Evolutionary conservation across 2,329 filamentous ascomycete genomes (phyloP).

Genomic region (Trichoderma lentiforme): DNA sequence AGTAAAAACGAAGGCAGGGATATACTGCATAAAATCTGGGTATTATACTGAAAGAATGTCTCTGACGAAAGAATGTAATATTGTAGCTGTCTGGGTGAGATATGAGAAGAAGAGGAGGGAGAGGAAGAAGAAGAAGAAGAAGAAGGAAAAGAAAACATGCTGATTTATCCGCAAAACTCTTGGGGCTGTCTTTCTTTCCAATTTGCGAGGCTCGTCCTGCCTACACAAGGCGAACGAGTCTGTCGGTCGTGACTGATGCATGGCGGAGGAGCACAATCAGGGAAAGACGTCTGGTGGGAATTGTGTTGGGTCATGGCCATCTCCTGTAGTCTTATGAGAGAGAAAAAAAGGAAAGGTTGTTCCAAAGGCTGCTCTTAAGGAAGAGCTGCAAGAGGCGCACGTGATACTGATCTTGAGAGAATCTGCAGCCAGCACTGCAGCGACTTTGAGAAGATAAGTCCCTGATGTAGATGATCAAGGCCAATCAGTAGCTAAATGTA

Average conservation of each 20-base stretch:
- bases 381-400: not conserved
- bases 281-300: not conserved
- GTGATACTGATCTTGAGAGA: not conserved
- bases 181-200: not conserved
- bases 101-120: not conserved
- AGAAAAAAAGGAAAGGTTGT: not conserved
- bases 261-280: not conserved
- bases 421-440: not conserved
- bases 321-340: not conserved
- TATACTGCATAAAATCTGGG: not conserved
- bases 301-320: not conserved
- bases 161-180: conserved; percentile 2
- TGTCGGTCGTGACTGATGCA: not conserved
- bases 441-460: not conserved
- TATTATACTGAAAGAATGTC: not conserved
- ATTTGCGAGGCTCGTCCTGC: not conserved
- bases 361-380: not conserved
- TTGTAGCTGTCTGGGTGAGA: not conserved
- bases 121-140: not conserved
- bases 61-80: not conserved
- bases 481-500: not conserved
- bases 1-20: not conserved
- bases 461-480: not conserved
- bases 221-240: not conserved
- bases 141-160: not conserved